Evolutionary conservation across 208 protist genomes (phyloP).

Genomic region (Trichomonas gallinae): DNA sequence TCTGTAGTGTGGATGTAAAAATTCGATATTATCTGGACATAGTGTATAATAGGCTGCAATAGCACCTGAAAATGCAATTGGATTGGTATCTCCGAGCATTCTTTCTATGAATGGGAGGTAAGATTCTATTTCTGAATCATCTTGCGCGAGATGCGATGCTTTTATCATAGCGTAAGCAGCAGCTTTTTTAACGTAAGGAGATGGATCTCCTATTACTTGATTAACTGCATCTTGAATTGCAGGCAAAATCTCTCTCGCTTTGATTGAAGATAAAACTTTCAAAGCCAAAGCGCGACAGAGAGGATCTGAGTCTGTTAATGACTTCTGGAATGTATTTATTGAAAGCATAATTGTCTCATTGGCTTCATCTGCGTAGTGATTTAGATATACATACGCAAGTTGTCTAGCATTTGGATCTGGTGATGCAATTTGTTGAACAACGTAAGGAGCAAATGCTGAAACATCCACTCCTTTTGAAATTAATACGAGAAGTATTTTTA

Average conservation of each 20-base stretch:
- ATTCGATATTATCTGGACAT: not conserved
- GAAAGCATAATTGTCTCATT: not conserved
- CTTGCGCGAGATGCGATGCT: not conserved
- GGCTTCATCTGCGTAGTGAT: not conserved
- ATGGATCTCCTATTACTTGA: not conserved
- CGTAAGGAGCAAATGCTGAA: not conserved
- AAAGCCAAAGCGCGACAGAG: not conserved
- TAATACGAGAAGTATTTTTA: not conserved
- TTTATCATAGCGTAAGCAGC: slow-evolving; percentile 10
- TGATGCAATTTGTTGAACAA: not conserved
- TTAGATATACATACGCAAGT: not conserved
- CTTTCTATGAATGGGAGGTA: not conserved
- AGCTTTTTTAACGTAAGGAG: slow-evolving; percentile 10
- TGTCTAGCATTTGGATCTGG: not conserved
- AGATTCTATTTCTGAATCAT: not conserved
- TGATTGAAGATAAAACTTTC: not conserved
- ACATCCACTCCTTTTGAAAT: not conserved
- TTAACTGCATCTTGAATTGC: not conserved
- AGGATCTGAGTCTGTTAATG: slow-evolving; percentile 6
- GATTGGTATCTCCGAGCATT: not conserved
- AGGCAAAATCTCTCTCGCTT: not conserved
- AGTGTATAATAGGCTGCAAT: not conserved
- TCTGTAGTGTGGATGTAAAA: not conserved
- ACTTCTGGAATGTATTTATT: slow-evolving; percentile 2
- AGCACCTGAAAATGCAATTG: not conserved